A percentile compares a stretch with the other conserved stretches of the same genome.
These are phyloP conservation scores for Quercus lobata DNA, from an alignment of 331 rosid genomes.

Conservation along the genomic window DNA sequence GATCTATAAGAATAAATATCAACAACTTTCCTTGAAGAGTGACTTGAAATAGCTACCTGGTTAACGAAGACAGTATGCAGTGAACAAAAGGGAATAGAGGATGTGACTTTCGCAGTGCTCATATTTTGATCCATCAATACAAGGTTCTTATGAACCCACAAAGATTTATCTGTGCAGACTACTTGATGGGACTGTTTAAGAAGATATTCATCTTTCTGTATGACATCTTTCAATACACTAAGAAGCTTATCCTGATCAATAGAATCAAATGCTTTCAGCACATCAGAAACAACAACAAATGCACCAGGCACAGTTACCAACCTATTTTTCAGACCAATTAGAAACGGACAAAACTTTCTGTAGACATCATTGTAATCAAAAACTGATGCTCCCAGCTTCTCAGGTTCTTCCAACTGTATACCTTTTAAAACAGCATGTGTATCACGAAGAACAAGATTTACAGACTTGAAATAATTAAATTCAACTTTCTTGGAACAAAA, in stretches of 20 bases:
- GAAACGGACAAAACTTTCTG: slow-evolving; percentile 57
- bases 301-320: slow-evolving; percentile 33
- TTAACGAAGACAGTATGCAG: slow-evolving; percentile 47
- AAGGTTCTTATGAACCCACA: slow-evolving; percentile 62
- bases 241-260: slow-evolving; percentile 80
- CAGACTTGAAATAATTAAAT: slow-evolving; percentile 52
- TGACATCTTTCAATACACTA: slow-evolving; percentile 43
- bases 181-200: slow-evolving; percentile 55
- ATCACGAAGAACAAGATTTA: slow-evolving; percentile 66
- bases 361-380: slow-evolving; percentile 90
- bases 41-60: slow-evolving; percentile 41
- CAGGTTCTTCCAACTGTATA: slow-evolving; percentile 54
- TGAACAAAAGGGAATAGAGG: slow-evolving; percentile 26
- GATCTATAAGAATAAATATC: not conserved
- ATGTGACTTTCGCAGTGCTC: slow-evolving; percentile 22
- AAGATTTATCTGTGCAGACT: slow-evolving; percentile 45
- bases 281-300: slow-evolving; percentile 77
- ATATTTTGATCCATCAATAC: slow-evolving; percentile 29
- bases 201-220: slow-evolving; percentile 42
- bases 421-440: slow-evolving; percentile 64
- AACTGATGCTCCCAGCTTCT: slow-evolving; percentile 81
- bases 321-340: slow-evolving; percentile 41
- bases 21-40: not conserved
- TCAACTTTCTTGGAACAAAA: not conserved
- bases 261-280: slow-evolving; percentile 78